Conservation (phyloP, 2,329 filamentous ascomycete species). For the Talaromyces sp. region DNA sequence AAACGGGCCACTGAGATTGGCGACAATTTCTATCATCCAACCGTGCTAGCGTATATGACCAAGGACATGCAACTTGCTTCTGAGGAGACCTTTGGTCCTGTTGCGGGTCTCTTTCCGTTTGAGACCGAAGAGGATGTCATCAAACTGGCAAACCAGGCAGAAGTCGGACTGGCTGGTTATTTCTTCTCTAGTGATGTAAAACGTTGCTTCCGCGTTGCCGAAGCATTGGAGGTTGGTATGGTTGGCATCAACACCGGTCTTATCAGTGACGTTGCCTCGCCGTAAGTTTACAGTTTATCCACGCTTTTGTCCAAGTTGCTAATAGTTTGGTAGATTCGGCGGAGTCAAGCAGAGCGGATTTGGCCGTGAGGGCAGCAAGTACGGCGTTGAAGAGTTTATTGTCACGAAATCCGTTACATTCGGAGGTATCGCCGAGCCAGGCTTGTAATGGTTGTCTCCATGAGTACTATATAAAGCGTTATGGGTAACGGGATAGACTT, state of each 20-base stretch:
- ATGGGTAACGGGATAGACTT: not conserved
- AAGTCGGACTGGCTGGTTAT: conserved; percentile 89
- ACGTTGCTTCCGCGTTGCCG: conserved; percentile 56
- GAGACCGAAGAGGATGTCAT: conserved; percentile 85
- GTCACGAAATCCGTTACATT: conserved; percentile 65
- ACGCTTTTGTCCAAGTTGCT: conserved; percentile 11
- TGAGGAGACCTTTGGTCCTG: conserved; percentile 94
- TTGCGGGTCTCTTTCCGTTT: conserved; percentile 85
- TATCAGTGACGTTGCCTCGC: conserved; percentile 50
- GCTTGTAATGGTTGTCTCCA: not conserved
- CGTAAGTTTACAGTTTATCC: conserved; percentile 30
- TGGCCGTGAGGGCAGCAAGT: conserved; percentile 70
- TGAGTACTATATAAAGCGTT: not conserved
- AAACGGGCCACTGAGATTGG: conserved; percentile 69
- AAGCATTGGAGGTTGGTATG: conserved; percentile 51
- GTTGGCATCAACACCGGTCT: conserved; percentile 66
- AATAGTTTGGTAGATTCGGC: conserved; percentile 55
- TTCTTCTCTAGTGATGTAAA: conserved; percentile 69
- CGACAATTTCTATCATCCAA: conserved; percentile 81
- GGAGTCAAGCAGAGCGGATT: conserved; percentile 80
- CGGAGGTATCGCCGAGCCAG: conserved; percentile 56
- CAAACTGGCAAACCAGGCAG: conserved; percentile 69
- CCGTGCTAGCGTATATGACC: conserved; percentile 82
- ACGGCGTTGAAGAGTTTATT: conserved; percentile 72
- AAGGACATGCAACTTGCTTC: conserved; percentile 74